Evolutionary conservation across 208 protist species (phyloP), one percentile per base, ranked within the genome.

Genomic region (Vickermania spadyakhi): DNA sequence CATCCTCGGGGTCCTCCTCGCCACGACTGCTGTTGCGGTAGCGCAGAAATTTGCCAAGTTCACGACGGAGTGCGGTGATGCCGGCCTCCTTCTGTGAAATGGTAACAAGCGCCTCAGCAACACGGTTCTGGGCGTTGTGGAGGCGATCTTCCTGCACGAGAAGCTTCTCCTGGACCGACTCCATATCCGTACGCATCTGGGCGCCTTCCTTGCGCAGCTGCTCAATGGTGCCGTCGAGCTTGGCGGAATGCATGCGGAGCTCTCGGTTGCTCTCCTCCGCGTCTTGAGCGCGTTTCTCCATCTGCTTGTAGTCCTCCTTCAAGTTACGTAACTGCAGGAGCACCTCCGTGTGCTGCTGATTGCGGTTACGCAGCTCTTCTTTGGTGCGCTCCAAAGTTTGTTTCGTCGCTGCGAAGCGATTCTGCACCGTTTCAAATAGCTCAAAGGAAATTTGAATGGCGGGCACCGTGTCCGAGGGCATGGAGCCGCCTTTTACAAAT

Each of bases 371-470:
- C 1, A 93, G 71, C 2, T 93, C 83, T 0, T 29, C 60, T 58
- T 81, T 81, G 14, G 83, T 87, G 22, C 79, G 78, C 52, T 93
- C 82, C 11, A 93, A 72, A 22, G 72, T 73, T 52, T 76, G 64
- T 68, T 86, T 86, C 13, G 83, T 93, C 1, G 64, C 77, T 3
- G 75, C 74, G 41, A 93, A 85, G 18, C 86, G 79, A 31, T 75
- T 86, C 66, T 93, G 86, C 55, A 93, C 77, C 1, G 84, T 78
- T 51, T 93, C 86, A 41, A 93, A 93, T 1, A 93, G 73, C 62
- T 93, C 86, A 66, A 93, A 93, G 14, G 81, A 86, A 1, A 93
- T 78, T 7, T 85, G 73, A 11, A 93, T 87, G 27, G 62, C 53
- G 0, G 86, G 86, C 5, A 89, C 65, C 0, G 79, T 90, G 52